These are phyloP conservation scores for Primulina eburnea DNA, from an alignment of 257 asterid genomes.

Conservation along the genomic window DNA sequence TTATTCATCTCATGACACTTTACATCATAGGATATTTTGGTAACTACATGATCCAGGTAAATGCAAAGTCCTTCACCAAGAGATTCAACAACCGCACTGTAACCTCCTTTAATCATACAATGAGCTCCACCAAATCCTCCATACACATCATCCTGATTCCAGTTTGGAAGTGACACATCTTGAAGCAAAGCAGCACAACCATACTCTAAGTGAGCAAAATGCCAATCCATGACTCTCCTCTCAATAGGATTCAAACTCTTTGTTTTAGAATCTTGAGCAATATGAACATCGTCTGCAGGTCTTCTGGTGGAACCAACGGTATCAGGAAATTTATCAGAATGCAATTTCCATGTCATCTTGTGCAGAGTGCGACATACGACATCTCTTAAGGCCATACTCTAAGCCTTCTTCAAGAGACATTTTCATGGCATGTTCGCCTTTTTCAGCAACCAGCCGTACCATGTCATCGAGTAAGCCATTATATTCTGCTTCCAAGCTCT, in stretches of 20 bases:
- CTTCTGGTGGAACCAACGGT: conserved; percentile 31
- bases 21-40: conserved; percentile 52
- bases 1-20: conserved; percentile 35
- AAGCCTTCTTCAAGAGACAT: conserved; percentile 97
- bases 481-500: conserved; percentile 85
- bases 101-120: conserved; percentile 99
- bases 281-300: conserved; percentile 31
- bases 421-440: conserved; percentile 74
- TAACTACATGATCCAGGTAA: conserved; percentile 73
- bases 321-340: conserved; percentile 35
- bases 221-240: conserved; percentile 99
- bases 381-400: conserved; percentile 73
- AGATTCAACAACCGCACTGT: conserved; percentile 84
- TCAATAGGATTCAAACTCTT: conserved; percentile 78
- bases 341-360: conserved; percentile 29
- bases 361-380: conserved; percentile 38
- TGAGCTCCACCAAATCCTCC: conserved; percentile 99
- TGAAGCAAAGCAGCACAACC: conserved; percentile 95
- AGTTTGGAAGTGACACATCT: conserved; percentile 92
- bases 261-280: conserved; percentile 30
- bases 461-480: conserved; percentile 93
- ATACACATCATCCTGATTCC: conserved; percentile 95
- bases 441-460: conserved; percentile 83
- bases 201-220: conserved; percentile 95
- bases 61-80: conserved; percentile 70